Evolutionary conservation across 192 early-diverging fungal species (phyloP), one percentile per base, ranked within the genome.

Genomic region (Coemansia sp.): DNA sequence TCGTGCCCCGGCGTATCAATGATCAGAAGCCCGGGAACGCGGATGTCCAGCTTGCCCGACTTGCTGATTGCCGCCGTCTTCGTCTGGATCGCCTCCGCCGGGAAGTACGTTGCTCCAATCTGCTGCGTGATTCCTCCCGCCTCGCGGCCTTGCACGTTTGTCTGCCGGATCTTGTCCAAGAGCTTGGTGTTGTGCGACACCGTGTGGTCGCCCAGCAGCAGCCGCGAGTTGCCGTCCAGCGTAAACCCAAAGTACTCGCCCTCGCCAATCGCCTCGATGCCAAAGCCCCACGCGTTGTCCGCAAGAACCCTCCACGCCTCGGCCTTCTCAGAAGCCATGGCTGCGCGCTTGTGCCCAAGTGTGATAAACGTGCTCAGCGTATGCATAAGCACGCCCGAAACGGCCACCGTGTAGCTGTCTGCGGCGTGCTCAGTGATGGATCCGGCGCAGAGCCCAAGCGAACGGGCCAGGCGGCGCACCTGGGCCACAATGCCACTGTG

Each of bases 81-180:
- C 68, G 89, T 84, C 76, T 88, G 87, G 68, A 99, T 96, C 33
- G 94, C 93, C 38, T 93, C 91, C 61, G 93, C 87, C n/a, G 97
- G 98, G 89, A 99, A 98, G 85, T 93, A 99, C 30, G 96, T 98
- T 16, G 98, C 98, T 81, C 98, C 98, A 66, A 99, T 99, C 75
- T 99, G 98, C 81, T 99, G 98, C 12, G 98, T 99, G 77, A 99
- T 99, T 81, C 98, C 98, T 72, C 98, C 98, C 38, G 98, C 98
- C 89, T 99, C 98, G 63, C 96, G 96, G 64, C 92, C 98, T 84
- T 98, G 97, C 18, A 99, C 98, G 85, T 97, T 97, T 33, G 98
- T 99, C 78, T 98, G 96, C 53, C 98, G 89, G 82, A 99, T 95
- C 88, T 97, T 98, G 86, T 99, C 98, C 45, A 99, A 86, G 30